phyloP scores from a whole-genome alignment of 78 protist genomes.

The Anaeramoeba flamelloides region DNA sequence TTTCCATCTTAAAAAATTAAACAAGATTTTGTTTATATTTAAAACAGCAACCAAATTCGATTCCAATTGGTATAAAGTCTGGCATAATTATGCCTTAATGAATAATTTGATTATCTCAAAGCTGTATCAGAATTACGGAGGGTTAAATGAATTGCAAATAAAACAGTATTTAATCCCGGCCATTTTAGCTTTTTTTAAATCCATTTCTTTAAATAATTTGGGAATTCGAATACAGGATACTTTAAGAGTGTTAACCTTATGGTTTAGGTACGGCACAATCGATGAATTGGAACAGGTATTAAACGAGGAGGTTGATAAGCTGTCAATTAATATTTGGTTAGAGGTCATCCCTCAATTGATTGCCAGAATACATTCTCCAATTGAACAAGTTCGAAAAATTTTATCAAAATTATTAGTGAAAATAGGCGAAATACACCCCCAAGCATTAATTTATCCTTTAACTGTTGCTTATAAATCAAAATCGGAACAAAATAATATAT shows the following conservation, averaged over 20 bases:
- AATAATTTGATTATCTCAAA: conserved; percentile 49
- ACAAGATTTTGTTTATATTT: too few relatives aligned
- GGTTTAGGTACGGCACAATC: conserved; percentile 50
- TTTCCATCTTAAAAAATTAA: too few relatives aligned
- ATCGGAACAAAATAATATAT: too few relatives aligned
- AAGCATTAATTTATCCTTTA: conserved; percentile 90
- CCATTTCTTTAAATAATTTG: background rate
- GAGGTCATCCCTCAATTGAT: conserved; percentile 65
- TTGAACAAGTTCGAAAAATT: too few relatives aligned
- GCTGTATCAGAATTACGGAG: conserved; percentile 39
- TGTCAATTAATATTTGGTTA: conserved; percentile 94
- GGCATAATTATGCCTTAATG: conserved; percentile 81
- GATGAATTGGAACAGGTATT: too few relatives aligned
- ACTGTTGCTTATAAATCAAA: too few relatives aligned
- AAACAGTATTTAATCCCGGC: too few relatives aligned
- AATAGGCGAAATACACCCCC: conserved; percentile 90
- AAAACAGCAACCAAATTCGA: conserved; percentile 40
- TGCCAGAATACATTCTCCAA: conserved; percentile 84
- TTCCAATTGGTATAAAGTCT: conserved; percentile 72
- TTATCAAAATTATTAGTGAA: too few relatives aligned
- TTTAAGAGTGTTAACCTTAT: conserved; percentile 62
- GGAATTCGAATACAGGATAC: background rate
- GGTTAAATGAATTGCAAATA: too few relatives aligned
- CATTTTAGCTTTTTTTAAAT: background rate
- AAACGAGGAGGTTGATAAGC: too few relatives aligned